These are phyloP conservation scores for Akanthomyces lecanii DNA, from an alignment of 2,329 filamentous ascomycete genomes.

Conservation along the genomic window DNA sequence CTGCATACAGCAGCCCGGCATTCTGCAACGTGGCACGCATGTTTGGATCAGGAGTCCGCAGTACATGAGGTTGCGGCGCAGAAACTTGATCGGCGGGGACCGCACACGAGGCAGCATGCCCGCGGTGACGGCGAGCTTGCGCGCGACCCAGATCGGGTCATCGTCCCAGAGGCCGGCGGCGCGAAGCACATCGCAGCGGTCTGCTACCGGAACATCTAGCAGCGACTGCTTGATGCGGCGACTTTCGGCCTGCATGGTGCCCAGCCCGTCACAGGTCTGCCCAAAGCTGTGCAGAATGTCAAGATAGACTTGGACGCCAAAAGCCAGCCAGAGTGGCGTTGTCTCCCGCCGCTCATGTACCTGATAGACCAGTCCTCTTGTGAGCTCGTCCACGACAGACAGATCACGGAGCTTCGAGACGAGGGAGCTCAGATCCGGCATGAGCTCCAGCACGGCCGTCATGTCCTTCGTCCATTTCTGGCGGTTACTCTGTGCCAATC, in stretches of 20 bases:
- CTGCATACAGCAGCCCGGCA: slow-evolving; percentile 18
- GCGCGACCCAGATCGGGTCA: slow-evolving; percentile 17
- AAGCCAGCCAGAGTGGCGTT: slow-evolving; percentile 20
- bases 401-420: slow-evolving; percentile 9
- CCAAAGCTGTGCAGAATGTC: slow-evolving; percentile 20
- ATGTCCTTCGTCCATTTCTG: slow-evolving; percentile 20
- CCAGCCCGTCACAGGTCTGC: not conserved
- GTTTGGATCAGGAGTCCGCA: slow-evolving; percentile 23
- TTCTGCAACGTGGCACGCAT: slow-evolving; percentile 20
- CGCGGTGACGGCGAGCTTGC: not conserved
- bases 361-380: slow-evolving; percentile 13
- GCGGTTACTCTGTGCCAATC: not conserved
- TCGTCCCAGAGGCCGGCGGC: slow-evolving; percentile 18
- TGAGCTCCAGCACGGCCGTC: slow-evolving; percentile 17
- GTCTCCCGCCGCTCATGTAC: not conserved
- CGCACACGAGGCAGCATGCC: not conserved
- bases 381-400: slow-evolving; percentile 22
- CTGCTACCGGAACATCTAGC: slow-evolving; percentile 15
- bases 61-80: slow-evolving; percentile 22
- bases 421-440: slow-evolving; percentile 19
- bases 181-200: slow-evolving; percentile 4
- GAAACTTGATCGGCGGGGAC: slow-evolving; percentile 18
- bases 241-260: slow-evolving; percentile 17
- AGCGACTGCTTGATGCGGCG: slow-evolving; percentile 20
- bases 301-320: slow-evolving; percentile 21